Conservation (phyloP, 164 flowering plant species). For the Vitis labrusca region DNA sequence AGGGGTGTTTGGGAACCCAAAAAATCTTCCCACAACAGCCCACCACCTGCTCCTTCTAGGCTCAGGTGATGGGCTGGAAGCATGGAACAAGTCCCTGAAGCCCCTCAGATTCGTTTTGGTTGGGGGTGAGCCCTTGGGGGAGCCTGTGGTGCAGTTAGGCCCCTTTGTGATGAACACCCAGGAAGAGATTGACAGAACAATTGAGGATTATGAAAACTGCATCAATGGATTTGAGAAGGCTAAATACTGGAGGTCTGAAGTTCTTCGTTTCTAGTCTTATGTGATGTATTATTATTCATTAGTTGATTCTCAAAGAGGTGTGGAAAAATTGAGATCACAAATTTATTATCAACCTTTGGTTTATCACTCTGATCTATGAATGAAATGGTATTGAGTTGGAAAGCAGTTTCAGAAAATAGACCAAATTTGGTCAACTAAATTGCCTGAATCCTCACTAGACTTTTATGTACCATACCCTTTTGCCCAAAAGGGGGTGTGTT, state of each 20-base stretch:
- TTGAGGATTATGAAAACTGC: constrained; percentile 62
- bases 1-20: constrained; percentile 53
- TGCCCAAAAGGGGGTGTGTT: too few relatives aligned
- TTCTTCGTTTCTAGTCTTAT: constrained; percentile 8
- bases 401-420: too few relatives aligned
- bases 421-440: not conserved
- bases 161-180: constrained; percentile 95
- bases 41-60: constrained; percentile 67
- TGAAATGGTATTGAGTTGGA: too few relatives aligned
- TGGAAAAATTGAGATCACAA: too few relatives aligned
- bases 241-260: constrained; percentile 58
- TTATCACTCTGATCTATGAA: too few relatives aligned
- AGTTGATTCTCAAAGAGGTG: too few relatives aligned
- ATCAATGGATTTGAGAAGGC: constrained; percentile 82
- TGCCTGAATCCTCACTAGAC: not conserved
- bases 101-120: constrained; percentile 59
- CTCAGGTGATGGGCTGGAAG: constrained; percentile 60
- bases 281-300: too few relatives aligned
- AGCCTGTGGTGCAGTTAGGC: constrained; percentile 70
- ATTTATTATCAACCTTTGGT: too few relatives aligned
- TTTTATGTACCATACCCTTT: too few relatives aligned
- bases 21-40: constrained; percentile 29
- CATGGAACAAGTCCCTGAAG: constrained; percentile 67
- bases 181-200: constrained; percentile 73
- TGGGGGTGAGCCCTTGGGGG: constrained; percentile 77